These are phyloP conservation scores for Fusarium longipes DNA, from an alignment of 2,329 filamentous ascomycete genomes.

Conservation along the genomic window DNA sequence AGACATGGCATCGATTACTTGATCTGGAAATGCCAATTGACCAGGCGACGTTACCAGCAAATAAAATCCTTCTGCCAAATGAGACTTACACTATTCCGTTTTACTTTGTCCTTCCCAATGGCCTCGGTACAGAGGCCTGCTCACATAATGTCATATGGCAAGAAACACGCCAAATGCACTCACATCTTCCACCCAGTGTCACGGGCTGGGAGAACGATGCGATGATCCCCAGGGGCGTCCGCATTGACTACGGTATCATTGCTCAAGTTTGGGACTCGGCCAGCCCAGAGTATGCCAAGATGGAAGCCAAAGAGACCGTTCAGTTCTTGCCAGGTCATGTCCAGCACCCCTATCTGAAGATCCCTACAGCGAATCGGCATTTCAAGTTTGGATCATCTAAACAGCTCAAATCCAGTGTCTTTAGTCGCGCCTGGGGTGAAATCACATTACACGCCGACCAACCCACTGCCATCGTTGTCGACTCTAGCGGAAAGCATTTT, in stretches of 20 bases:
- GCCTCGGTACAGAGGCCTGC: conserved; percentile 18
- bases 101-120: conserved; percentile 16
- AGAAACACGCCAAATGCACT: conserved; percentile 16
- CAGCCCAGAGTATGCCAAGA: conserved; percentile 7
- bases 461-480: background rate
- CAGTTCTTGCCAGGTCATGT: conserved; percentile 13
- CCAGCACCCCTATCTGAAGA: background rate
- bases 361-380: background rate
- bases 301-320: conserved; percentile 16
- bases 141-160: conserved; percentile 22
- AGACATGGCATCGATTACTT: conserved; percentile 28
- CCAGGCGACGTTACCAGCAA: background rate
- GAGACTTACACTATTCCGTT: conserved; percentile 16
- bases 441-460: background rate
- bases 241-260: conserved; percentile 15
- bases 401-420: conserved; percentile 17
- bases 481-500: background rate
- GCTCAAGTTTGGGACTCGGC: conserved; percentile 19
- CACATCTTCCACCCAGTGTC: conserved; percentile 9
- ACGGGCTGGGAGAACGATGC: conserved; percentile 11
- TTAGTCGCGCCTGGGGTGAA: conserved; percentile 4
- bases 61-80: background rate
- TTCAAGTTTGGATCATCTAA: conserved; percentile 10
- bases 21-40: conserved; percentile 20
- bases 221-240: conserved; percentile 6